Percentiles rank a stretch among this genome's conserved stretches.
phyloP scores from a whole-genome alignment of 2,329 filamentous ascomycete genomes.

The Purpureocillium takamizusanense region DNA sequence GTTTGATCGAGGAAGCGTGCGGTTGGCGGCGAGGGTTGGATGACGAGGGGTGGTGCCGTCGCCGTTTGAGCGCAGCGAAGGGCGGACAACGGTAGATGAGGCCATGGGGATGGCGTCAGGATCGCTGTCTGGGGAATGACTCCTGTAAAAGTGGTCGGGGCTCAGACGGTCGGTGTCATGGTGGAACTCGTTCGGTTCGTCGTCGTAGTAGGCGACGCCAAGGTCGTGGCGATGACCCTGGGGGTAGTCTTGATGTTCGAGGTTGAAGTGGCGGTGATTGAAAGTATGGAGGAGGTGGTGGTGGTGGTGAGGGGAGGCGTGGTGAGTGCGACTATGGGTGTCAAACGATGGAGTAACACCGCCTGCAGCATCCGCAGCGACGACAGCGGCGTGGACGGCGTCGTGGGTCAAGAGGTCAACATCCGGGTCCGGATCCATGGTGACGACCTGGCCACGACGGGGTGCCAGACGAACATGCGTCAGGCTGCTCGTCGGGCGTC shows the following conservation, averaged over 20 bases:
- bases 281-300: conserved; percentile 3
- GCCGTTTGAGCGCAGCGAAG: conserved; percentile 38
- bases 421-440: conserved; percentile 20
- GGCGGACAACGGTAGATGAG: conserved; percentile 26
- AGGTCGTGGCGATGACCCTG: not conserved
- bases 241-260: conserved; percentile 10
- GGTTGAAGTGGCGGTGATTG: conserved; percentile 6
- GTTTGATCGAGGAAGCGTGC: conserved; percentile 28
- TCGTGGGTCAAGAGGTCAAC: conserved; percentile 14
- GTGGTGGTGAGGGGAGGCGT: not conserved
- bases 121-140: conserved; percentile 23
- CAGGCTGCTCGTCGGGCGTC: conserved; percentile 30
- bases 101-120: conserved; percentile 26
- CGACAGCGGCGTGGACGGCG: conserved; percentile 3
- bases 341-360: not conserved
- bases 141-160: conserved; percentile 48
- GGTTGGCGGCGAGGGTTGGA: conserved; percentile 28
- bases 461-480: conserved; percentile 26
- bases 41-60: conserved; percentile 41
- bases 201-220: conserved; percentile 9
- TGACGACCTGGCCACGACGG: conserved; percentile 25
- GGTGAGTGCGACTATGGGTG: not conserved
- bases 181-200: conserved; percentile 12
- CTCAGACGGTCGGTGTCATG: conserved; percentile 34
- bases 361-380: not conserved